Base-by-base conservation (phyloP, 2,329 filamentous ascomycete genomes). In the Penicillium sp. region DNA sequence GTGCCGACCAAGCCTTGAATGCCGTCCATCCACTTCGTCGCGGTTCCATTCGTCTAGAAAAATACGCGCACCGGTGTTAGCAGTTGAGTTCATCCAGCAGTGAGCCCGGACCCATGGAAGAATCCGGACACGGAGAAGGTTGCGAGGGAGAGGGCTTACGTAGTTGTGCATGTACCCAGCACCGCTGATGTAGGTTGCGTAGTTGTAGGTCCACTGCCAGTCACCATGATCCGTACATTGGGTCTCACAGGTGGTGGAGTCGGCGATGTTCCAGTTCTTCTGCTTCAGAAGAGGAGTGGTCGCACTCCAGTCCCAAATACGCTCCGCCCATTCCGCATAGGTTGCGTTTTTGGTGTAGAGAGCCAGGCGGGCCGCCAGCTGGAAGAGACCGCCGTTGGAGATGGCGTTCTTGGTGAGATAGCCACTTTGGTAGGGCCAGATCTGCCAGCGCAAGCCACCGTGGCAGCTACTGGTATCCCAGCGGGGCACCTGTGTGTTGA, bases 381-480 rank as follows among this genome's bases (percentile, higher is more conserved):
- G 76, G 64, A 81, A 80, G 49, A 81, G 74, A 29, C 73, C 77
- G 3, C 78, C 79, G 53, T 81, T 81, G 9, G 76, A 78, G 52
- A 82, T 76, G 24, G 75, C 73, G 55, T 82, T 82, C 55, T 81
- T 81, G 57, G 78, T 81, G 45, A 70, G 68, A 57, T 75, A 82
- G 4, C 88, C 88, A 48, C 76, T 80, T 70, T 90, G 90, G 71
- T 84, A 87, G 9, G 80, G 76, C 71, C 85, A 90, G 52, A 94
- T 86, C 71, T 95, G 89, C 90, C 90, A 95, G 54, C 85, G 81
- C 57, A 95, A 70, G 12, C 89, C 89, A 50, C 89, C 89, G 47
- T 72, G 73, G 67, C 89, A 95, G 3, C 72, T 75, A 0, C 70
- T 63, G 5, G 70, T 73, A 57, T 93, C 84, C 85, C 87, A 91